Percentiles rank a stretch among this genome's conserved stretches.
Evolutionary conservation across 1,284 basidiomycete species (phyloP).

Genomic region (Ustanciosporium gigantosporum): DNA sequence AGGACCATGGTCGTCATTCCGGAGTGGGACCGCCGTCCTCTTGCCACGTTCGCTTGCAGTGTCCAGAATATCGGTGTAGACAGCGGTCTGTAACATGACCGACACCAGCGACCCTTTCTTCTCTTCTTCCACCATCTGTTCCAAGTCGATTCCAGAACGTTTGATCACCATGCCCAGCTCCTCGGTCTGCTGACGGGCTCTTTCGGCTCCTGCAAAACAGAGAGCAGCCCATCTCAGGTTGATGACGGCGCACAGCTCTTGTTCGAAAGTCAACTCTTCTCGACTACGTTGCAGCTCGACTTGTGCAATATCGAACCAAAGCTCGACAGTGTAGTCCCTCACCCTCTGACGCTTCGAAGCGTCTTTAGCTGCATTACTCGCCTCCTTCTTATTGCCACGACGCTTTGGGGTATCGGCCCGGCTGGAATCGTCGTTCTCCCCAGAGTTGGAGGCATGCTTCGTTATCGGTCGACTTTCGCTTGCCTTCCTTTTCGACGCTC

Average conservation of each 20-base stretch:
- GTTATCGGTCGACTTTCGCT: not conserved
- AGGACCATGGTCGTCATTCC: not conserved
- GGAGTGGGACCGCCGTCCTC: constrained; percentile 14
- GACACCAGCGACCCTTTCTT: constrained; percentile 21
- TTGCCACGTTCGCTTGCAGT: constrained; percentile 22
- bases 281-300: constrained; percentile 18
- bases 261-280: constrained; percentile 22
- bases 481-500: not conserved
- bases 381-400: no score
- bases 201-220: constrained; percentile 32
- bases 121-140: constrained; percentile 23
- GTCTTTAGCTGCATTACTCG: no score
- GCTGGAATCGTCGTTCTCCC: constrained; percentile 15
- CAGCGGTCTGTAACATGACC: constrained; percentile 29
- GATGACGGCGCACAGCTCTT: constrained; percentile 30
- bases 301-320: constrained; percentile 35
- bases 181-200: constrained; percentile 22
- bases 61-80: constrained; percentile 35
- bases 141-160: constrained; percentile 26
- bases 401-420: no score
- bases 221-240: constrained; percentile 36
- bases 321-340: constrained; percentile 23
- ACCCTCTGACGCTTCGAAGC: constrained; percentile 20
- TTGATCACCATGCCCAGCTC: constrained; percentile 32
- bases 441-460: not conserved